Base-by-base conservation (phyloP, 139 green algal genomes). In the Chlamydomonas eustigma region DNA sequence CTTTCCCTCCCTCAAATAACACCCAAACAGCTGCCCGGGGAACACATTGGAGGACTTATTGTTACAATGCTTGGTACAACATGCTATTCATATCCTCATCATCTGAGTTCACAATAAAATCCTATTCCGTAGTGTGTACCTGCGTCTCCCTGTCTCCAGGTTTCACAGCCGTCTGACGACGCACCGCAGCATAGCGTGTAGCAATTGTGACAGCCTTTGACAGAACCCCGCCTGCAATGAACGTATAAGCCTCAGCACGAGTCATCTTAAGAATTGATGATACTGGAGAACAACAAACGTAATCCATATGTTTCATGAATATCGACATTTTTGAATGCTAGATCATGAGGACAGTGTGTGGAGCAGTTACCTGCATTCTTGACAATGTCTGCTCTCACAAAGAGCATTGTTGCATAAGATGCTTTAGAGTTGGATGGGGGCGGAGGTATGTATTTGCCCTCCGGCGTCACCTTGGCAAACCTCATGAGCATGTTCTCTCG, bases 401-500 rank as follows among this genome's bases (percentile, higher is more conserved):
- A 95, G 73, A 98, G 87, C 94, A 98, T 97, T 63, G 94, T 97
- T 6, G 87, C 88, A 71, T 98, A 98, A 12, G 87, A 90, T 24
- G 31, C 66, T 84, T 98, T 97, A 66, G 79, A 50, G 86, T 98
- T 97, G 51, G 84, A 83, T 30, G 88, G 78, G 2, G 93, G 92
- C 0, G 93, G 94, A 0, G 92, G 90, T 31, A 89, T 52, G 82
- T 97, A 98, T 24, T 73, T 39, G 31, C 93, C 94, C 35, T 98
- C 90, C 1, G 82, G 76, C 0, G 83, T 90, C 0, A 98, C 87
- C 74, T 92, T 84, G 24, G 91, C 70, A 71, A 91, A 97, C 35
- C 91, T 79, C 89, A 94, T 94, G 73, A 98, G 86, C 94, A 98
- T 96, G 82, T 89, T 71, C 30, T 88, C 83, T 3, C 91, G 85